Conservation (phyloP, 164 flowering plant genomes). For the Macadamia tetraphylla region DNA sequence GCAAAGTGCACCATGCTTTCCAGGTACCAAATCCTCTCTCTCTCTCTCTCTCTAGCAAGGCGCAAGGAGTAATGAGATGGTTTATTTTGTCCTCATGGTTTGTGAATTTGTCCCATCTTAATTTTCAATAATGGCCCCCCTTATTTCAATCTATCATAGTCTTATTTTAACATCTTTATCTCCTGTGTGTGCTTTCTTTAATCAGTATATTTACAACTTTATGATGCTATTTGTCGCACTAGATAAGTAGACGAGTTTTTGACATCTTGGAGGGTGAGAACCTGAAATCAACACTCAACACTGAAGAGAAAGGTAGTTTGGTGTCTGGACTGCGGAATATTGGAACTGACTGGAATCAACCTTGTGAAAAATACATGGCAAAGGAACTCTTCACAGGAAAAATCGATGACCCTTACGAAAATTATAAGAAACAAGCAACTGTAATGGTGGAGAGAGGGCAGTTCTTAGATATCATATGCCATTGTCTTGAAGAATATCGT, state of each 20-base stretch:
- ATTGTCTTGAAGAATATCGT: slow-evolving; percentile 63
- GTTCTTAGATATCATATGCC: slow-evolving; percentile 65
- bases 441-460: slow-evolving; percentile 40
- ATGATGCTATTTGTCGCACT: background rate
- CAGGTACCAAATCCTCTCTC: no score
- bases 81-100: no score
- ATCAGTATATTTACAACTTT: background rate
- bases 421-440: slow-evolving; percentile 64
- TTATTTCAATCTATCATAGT: no score
- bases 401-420: slow-evolving; percentile 43
- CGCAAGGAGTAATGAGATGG: no score
- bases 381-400: slow-evolving; percentile 7
- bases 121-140: no score
- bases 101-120: no score
- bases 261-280: slow-evolving; percentile 16
- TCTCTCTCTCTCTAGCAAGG: no score
- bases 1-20: slow-evolving; percentile 19
- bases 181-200: no score
- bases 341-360: background rate
- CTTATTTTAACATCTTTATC: no score
- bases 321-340: background rate
- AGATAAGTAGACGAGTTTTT: slow-evolving; percentile 21
- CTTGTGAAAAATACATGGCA: background rate
- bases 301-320: background rate
- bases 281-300: background rate